Percentiles rank a stretch among this genome's conserved stretches.
Evolutionary conservation across 2,329 filamentous ascomycete species (phyloP).

Genomic region (Immersiporthe knoxdaviesiana): DNA sequence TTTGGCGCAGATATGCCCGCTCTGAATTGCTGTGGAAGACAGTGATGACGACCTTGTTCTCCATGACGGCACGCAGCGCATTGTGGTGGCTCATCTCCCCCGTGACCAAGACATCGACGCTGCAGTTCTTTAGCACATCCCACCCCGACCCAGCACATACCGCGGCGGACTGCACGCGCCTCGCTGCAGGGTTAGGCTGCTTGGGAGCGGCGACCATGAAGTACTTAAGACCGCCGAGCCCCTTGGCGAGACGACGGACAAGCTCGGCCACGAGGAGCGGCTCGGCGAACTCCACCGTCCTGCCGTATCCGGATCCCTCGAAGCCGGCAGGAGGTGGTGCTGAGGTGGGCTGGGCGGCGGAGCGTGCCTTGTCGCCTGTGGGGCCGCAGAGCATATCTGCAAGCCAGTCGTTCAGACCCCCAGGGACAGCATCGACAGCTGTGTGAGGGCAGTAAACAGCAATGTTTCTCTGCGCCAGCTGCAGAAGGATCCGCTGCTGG

Average conservation of each 20-base stretch:
- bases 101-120: constrained; percentile 83
- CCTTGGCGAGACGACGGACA: constrained; percentile 61
- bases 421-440: constrained; percentile 82
- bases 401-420: constrained; percentile 92
- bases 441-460: constrained; percentile 97
- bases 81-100: constrained; percentile 95
- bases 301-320: constrained; percentile 57
- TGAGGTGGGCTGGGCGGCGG: constrained; percentile 51
- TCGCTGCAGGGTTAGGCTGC: constrained; percentile 35
- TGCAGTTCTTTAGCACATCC: constrained; percentile 69
- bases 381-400: constrained; percentile 76
- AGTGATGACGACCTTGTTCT: constrained; percentile 79
- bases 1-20: constrained; percentile 74
- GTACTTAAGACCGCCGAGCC: constrained; percentile 64
- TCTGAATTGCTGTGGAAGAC: constrained; percentile 95
- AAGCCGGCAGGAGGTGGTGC: constrained; percentile 47
- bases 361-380: constrained; percentile 39
- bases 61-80: constrained; percentile 82
- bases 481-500: constrained; percentile 83
- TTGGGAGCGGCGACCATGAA: constrained; percentile 40
- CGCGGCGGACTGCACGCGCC: constrained; percentile 69
- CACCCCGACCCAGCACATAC: constrained; percentile 91
- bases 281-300: constrained; percentile 47
- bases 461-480: constrained; percentile 82
- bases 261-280: constrained; percentile 48